phyloP scores from a whole-genome alignment of 2,329 filamentous ascomycete species.

The Bipolaris sorokiniana region DNA sequence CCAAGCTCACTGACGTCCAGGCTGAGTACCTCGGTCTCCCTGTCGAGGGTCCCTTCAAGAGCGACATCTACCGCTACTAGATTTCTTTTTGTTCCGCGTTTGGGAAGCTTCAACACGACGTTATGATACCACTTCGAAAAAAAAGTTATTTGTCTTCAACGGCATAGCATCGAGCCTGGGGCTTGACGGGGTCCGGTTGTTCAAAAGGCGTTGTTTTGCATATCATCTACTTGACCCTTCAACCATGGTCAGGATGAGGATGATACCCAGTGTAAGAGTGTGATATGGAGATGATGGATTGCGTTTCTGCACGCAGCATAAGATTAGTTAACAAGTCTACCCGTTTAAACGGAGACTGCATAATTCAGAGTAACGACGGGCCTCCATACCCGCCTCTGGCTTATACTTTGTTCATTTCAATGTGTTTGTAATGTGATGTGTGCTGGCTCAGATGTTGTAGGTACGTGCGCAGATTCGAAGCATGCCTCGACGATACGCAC shows the following conservation, averaged over 20 bases:
- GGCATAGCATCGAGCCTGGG: constrained; percentile 56
- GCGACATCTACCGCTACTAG: constrained; percentile 74
- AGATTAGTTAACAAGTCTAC: constrained; percentile 32
- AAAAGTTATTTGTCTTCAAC: constrained; percentile 66
- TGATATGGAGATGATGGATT: constrained; percentile 21
- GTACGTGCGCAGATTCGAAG: not conserved
- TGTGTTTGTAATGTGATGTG: not conserved
- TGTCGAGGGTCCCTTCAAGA: constrained; percentile 92
- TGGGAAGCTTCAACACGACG: constrained; percentile 61
- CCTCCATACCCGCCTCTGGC: constrained; percentile 18
- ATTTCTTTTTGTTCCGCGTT: constrained; percentile 38
- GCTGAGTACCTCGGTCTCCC: constrained; percentile 92
- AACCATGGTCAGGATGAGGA: constrained; percentile 44
- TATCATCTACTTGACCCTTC: constrained; percentile 48
- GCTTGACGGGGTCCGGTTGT: constrained; percentile 37
- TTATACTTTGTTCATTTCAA: not conserved
- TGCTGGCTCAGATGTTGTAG: not conserved
- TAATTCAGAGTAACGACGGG: constrained; percentile 27
- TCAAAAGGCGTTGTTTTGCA: constrained; percentile 48
- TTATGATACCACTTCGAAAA: constrained; percentile 61
- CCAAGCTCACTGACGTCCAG: constrained; percentile 82
- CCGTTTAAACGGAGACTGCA: constrained; percentile 20
- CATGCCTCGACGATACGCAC: not conserved
- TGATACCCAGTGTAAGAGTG: constrained; percentile 43
- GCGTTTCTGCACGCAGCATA: constrained; percentile 26